Percentiles rank a stretch among this genome's conserved stretches.
phyloP scores from a whole-genome alignment of 805 yeast species.

The Saturnispora serradocipensis region DNA sequence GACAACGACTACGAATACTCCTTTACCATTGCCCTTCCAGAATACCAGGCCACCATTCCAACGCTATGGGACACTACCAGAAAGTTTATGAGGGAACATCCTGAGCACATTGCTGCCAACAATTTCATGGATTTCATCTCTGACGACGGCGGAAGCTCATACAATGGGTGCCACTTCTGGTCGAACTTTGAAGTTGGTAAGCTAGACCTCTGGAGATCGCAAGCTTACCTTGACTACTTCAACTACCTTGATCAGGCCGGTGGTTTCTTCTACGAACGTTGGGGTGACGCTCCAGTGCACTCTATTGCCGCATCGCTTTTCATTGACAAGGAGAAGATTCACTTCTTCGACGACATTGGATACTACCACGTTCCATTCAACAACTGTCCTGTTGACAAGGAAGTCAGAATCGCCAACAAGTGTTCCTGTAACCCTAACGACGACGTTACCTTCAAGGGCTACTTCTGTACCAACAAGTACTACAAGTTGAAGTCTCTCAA shows the following conservation, averaged over 20 bases:
- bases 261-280: conserved; percentile 88
- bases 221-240: conserved; percentile 63
- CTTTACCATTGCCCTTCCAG: conserved; percentile 72
- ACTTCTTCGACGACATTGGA: conserved; percentile 79
- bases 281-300: conserved; percentile 95
- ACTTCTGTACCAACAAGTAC: conserved; percentile 62
- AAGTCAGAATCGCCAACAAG: conserved; percentile 45
- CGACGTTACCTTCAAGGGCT: conserved; percentile 70
- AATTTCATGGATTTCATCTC: conserved; percentile 65
- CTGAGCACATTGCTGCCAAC: conserved; percentile 48
- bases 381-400: conserved; percentile 66
- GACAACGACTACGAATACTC: conserved; percentile 68
- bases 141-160: conserved; percentile 58
- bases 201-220: conserved; percentile 63
- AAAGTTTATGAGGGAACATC: conserved; percentile 49
- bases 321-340: conserved; percentile 59
- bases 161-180: conserved; percentile 86
- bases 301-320: conserved; percentile 79
- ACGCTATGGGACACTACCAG: conserved; percentile 69
- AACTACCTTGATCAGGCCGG: conserved; percentile 70
- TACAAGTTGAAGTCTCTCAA: conserved; percentile 43
- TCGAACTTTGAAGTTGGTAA: conserved; percentile 80
- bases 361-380: conserved; percentile 76
- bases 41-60: conserved; percentile 61
- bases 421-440: conserved; percentile 68